Base-by-base conservation (phyloP, 139 green algal genomes). In the Volvox reticuliferus region DNA sequence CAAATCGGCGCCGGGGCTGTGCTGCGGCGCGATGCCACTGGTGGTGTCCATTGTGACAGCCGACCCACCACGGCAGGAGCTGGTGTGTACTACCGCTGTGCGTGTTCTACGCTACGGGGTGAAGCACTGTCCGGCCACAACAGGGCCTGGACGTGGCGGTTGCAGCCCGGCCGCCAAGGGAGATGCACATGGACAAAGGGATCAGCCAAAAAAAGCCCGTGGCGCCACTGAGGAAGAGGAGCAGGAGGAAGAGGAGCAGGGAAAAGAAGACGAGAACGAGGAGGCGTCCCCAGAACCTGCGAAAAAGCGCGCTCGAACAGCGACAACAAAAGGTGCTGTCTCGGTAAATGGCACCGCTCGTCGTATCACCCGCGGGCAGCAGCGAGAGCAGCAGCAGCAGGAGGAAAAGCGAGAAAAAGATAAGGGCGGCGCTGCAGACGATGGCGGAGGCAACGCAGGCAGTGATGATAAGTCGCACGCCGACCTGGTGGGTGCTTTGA, bases 1-100 rank as follows among this genome's bases (percentile, higher is more conserved):
- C 35, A 91, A 91, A 63, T 21, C 78, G 36, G 88, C 63, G 36
- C 88, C 71, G 61, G 55, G 69, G 32, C 83, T 92, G 32, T 71
- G 67, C 50, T 35, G 9, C 17, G 17, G n/a, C 2, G 88, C 88
- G 0, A 76, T 87, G 78, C 78, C 71, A 32, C n/a, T n/a, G 44
- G 50, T 83, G 44, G 73, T 76, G n/a, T 13, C 12, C 3, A 76
- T 81, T 2, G 86, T 76, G 44, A 76, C 73, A 30, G 30, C 86
- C 13, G 30, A 76, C 21, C 86, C 86, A 18, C 50, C 50, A 44
- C 30, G n/a, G 30, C 30, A 30, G 28, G 86, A 90, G 86, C 86
- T 90, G 73, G 20, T 24, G 20, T 76, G 44, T 37, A 83, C 73
- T 30, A 76, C 55, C 3, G 86, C 86, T 1, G 86, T 90, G 44